A percentile compares a stretch with the other conserved stretches of the same genome.
These are phyloP conservation scores for Athelia psychrophila DNA, from an alignment of 1,284 basidiomycete species.

Conservation along the genomic window DNA sequence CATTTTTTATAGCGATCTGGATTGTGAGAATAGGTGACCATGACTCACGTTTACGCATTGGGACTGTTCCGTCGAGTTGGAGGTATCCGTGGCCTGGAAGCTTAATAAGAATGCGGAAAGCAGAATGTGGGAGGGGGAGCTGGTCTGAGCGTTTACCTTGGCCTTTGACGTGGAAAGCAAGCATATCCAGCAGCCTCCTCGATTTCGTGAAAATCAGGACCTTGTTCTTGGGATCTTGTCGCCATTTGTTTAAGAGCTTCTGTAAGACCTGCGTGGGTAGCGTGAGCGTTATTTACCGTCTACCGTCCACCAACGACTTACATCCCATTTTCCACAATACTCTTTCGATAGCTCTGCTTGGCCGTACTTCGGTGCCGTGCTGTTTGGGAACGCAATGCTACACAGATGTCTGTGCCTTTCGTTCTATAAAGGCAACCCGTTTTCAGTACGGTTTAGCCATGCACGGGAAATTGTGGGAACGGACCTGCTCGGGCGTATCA, in stretches of 20 bases:
- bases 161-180: constrained; percentile 65
- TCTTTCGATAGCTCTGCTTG: constrained; percentile 55
- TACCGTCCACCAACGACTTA: constrained; percentile 21
- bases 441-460: too few species aligned
- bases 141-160: too few species aligned
- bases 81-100: constrained; percentile 59
- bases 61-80: constrained; percentile 69
- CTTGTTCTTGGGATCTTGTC: constrained; percentile 63
- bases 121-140: too few species aligned
- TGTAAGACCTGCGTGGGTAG: constrained; percentile 58
- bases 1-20: neutral
- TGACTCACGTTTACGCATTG: constrained; percentile 49
- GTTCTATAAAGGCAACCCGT: too few species aligned
- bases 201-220: constrained; percentile 87
- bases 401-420: neutral
- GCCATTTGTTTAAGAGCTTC: constrained; percentile 64
- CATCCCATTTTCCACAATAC: constrained; percentile 85
- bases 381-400: constrained; percentile 51
- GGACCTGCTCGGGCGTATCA: constrained; percentile 63
- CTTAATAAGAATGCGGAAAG: neutral
- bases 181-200: constrained; percentile 77
- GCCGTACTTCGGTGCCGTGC: constrained; percentile 55
- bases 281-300: neutral
- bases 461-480: constrained; percentile 1
- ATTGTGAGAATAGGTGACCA: neutral